Percentiles rank a stretch among this genome's conserved stretches.
phyloP scores from a whole-genome alignment of 208 protist species.

The Acanthamoeba healyi region DNA sequence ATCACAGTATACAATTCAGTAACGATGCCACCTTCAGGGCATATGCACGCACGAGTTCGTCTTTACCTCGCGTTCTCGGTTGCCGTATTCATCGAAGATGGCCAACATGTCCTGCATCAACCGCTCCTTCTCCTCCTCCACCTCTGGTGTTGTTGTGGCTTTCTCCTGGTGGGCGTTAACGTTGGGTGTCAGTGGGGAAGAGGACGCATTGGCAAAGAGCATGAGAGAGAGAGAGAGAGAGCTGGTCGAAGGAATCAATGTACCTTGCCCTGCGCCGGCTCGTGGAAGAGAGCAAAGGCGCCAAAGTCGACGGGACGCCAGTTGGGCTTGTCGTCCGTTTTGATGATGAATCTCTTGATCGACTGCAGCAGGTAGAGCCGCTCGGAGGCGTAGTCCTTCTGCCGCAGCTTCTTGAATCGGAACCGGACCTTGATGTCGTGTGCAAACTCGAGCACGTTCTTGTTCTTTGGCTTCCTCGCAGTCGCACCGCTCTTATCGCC shows the following conservation, averaged over 20 bases:
- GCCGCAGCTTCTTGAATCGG: constrained; percentile 53
- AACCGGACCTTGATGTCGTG: constrained; percentile 54
- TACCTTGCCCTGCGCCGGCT: neutral
- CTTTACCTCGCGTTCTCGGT: constrained; percentile 2
- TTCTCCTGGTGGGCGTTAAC: too few species aligned
- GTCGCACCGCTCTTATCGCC: too few species aligned
- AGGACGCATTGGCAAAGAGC: too few species aligned
- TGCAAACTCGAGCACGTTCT: neutral
- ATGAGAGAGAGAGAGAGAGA: too few species aligned
- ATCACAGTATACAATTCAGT: neutral
- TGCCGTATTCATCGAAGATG: neutral
- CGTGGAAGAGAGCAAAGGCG: constrained; percentile 3
- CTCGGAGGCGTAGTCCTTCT: constrained; percentile 43
- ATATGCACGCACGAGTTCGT: too few species aligned
- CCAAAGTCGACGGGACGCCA: constrained; percentile 60
- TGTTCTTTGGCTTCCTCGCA: too few species aligned
- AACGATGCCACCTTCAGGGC: too few species aligned
- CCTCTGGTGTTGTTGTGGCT: too few species aligned
- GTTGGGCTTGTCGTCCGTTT: constrained; percentile 54
- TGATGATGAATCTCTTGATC: constrained; percentile 46
- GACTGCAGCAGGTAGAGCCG: constrained; percentile 17
- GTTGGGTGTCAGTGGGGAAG: too few species aligned
- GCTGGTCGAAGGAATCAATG: too few species aligned
- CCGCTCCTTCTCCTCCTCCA: neutral
- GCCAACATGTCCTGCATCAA: constrained; percentile 47